Base-by-base conservation (phyloP, 2,329 filamentous ascomycete genomes). In the Aspergillus transmontanensis region DNA sequence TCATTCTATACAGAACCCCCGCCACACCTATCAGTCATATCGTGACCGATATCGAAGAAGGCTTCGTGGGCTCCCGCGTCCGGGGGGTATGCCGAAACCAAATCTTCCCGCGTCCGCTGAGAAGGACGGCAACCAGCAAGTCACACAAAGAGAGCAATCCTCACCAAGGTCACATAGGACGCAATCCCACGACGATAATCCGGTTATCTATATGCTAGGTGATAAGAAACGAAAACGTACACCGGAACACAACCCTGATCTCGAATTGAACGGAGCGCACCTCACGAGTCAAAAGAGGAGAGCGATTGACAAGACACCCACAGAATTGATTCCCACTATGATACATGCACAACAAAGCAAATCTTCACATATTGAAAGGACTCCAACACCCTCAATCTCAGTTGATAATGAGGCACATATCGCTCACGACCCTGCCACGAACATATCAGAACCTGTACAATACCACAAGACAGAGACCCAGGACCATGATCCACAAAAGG, bases 1-100 rank as follows among this genome's bases (percentile, higher is more conserved):
- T 43, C 14, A 45, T 39, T 2, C 2, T 26, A 6, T 28, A 12
- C 62, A 82, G 80, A 70, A 80, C 65, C 78, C 81, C 12, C 70
- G 74, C 54, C 82, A 84, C 69, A 78, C 82, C 3, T 83, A 68
- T 67, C 82, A 84, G 69, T 83, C 82, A 36, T 84, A 79, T 78
- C 77, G 82, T 39, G 76, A 81, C 68, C 78, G 81, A n/a, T 84
- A 80, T 66, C 39, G 82, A 16, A 83, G 79, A 64, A 69, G 65
- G 26, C 66, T 83, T 12, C 73, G 75, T 23, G 75, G 75, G 14
- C 72, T 63, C 10, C 72, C 73, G 41, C 75, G 76, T 3, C 79
- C 79, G 21, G 78, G 74, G 16, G 68, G 73, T 34, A 66, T 57
- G 63, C 53, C 60, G 28, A 57, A 59, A 51, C n/a, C 63, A 23